Base-by-base conservation (phyloP, 768 basidiomycete species). In the Kwoniella newhampshirensis region DNA sequence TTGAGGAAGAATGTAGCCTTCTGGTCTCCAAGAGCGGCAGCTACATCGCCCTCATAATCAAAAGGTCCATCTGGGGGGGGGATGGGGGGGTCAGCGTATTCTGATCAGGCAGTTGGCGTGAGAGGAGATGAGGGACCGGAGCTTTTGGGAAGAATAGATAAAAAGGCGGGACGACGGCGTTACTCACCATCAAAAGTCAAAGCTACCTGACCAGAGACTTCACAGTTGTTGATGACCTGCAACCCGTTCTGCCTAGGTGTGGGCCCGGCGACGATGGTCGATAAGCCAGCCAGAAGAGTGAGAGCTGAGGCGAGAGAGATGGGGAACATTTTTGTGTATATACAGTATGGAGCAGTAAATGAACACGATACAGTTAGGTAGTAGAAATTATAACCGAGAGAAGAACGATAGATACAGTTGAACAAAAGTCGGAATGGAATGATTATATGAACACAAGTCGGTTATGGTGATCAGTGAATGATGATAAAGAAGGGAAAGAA, bases 1-100 rank as follows among this genome's bases (percentile, higher is more conserved):
- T 76, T 77, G 20, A 77, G 54, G 70, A 77, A 77, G 63, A 75
- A 77, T 1, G 74, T 75, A 0, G 63, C 74, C 50, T 74, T 74
- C 3, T 48, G 62, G 20, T 57, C 67, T 13, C 62, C 58, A 2
- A 74, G 47, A 5, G 47, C 60, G 39, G 60, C 64, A 27, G 59
- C 62, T 23, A 75, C 54, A 44, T 70, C 61, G 12, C 41, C 27
- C 27, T 75, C 72, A 45, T 64, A 66, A 18, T 54, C 46, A 57
- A 57, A 69, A 1, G 76, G 74, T 32, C 73, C 73, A 46, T 75
- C 76, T 73, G 44, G 4, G 36, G 13, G 18, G 30, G 47, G 23
- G 21, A 42, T 11, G 42, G 26, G 28, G 8, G 20, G 18, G 26
- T 42, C 47, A 49, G 44, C 21, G 8, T 42, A 5, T 42, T n/a